Evolutionary conservation across 805 yeast species (phyloP).

Genomic region (Teunomyces funiuensis): DNA sequence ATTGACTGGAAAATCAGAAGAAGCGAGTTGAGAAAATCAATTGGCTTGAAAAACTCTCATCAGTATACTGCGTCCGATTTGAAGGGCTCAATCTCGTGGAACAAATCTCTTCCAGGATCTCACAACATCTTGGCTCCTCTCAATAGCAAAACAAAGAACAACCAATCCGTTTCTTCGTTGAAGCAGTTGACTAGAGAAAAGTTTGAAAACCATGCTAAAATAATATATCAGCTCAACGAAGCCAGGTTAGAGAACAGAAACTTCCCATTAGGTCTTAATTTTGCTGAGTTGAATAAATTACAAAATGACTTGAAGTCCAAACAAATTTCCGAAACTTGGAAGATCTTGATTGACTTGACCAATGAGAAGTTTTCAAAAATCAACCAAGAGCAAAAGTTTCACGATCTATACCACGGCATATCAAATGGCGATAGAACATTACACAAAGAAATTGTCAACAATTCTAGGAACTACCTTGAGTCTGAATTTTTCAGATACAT

Average conservation of each 20-base stretch:
- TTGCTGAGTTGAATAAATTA: slow-evolving; percentile 57
- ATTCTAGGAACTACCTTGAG: slow-evolving; percentile 65
- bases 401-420: slow-evolving; percentile 18
- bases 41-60: slow-evolving; percentile 42
- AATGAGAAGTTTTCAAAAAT: slow-evolving; percentile 33
- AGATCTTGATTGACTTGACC: slow-evolving; percentile 54
- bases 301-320: slow-evolving; percentile 64
- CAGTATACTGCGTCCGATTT: slow-evolving; percentile 10
- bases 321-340: slow-evolving; percentile 76
- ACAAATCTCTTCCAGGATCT: slow-evolving; percentile 31
- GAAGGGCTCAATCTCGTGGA: slow-evolving; percentile 34
- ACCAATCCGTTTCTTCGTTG: slow-evolving; percentile 17
- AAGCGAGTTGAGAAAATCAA: slow-evolving; percentile 67
- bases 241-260: slow-evolving; percentile 52
- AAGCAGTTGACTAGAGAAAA: slow-evolving; percentile 48
- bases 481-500: slow-evolving; percentile 74
- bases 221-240: slow-evolving; percentile 69
- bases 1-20: slow-evolving; percentile 85
- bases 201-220: slow-evolving; percentile 73
- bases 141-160: slow-evolving; percentile 11
- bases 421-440: slow-evolving; percentile 21
- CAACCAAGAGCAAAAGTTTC: slow-evolving; percentile 37
- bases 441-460: slow-evolving; percentile 48
- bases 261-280: slow-evolving; percentile 59
- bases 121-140: slow-evolving; percentile 36